A percentile compares a stretch with the other conserved stretches of the same genome.
phyloP scores from a whole-genome alignment of 768 basidiomycete species.

The Russula compacta region DNA sequence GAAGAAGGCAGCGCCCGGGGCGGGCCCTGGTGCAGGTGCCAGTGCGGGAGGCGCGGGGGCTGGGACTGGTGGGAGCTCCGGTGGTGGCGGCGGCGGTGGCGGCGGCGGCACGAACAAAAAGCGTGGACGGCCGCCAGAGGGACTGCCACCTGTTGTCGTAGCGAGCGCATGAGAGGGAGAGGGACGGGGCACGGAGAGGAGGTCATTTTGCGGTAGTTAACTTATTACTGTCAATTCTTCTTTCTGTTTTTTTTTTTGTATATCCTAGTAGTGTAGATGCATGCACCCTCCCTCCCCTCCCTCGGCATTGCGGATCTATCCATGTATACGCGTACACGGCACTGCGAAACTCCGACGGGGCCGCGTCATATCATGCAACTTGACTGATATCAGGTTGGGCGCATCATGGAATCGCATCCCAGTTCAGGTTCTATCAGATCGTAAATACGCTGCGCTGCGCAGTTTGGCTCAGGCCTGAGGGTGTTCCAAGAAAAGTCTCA shows the following conservation, averaged over 20 bases:
- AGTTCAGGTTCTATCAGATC: too few species aligned
- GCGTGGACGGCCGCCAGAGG: constrained; percentile 20
- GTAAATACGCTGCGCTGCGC: too few species aligned
- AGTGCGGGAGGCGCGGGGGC: not conserved
- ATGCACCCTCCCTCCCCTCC: not conserved
- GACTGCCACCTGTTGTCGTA: constrained; percentile 25
- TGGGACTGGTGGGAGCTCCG: not conserved
- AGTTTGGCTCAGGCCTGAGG: too few species aligned
- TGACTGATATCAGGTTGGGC: too few species aligned
- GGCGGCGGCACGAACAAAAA: constrained; percentile 16
- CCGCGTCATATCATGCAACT: too few species aligned
- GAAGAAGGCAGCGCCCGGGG: constrained; percentile 9
- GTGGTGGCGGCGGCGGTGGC: not conserved
- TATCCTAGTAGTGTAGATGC: constrained; percentile 8
- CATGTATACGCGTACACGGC: not conserved
- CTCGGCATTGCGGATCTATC: constrained; percentile 6
- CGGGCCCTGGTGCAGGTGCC: not conserved
- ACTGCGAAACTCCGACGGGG: not conserved
- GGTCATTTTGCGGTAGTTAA: constrained; percentile 10
- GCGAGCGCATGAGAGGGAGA: constrained; percentile 24
- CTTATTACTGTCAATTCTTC: constrained; percentile 15
- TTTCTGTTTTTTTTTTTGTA: constrained; percentile 11
- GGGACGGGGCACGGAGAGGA: not conserved
- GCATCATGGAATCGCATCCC: too few species aligned
- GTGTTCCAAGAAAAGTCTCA: too few species aligned